Evolutionary conservation across 1,139 yeast genomes (phyloP), one percentile per base, ranked within the genome.

Genomic region (Nakaseomyces kungkrabaensis): DNA sequence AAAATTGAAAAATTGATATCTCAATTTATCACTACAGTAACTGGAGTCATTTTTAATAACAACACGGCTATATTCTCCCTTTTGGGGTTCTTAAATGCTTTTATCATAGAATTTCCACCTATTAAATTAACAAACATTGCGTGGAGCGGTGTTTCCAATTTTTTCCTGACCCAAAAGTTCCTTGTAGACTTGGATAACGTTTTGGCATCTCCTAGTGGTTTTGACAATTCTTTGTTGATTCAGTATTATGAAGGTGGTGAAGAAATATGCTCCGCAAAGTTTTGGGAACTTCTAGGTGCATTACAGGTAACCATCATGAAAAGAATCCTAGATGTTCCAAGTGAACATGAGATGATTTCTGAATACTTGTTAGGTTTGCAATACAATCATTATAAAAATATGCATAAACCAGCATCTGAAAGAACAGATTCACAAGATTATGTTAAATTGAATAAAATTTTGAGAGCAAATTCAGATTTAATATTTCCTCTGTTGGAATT

Each of bases 1-100:
- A 50, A 55, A 40, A 58, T 64, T 37, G 53, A 50, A 5, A 27
- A 45, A 2, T 43, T 66, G 11, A 54, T 69, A 27, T 59, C 60
- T 22, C 48, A 53, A 43, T 71, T 63, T 51, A 53, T 72, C n/a
- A 56, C 49, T 26, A 53, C 49, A 50, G 63, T 64, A 45, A 57
- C 54, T 4, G 37, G 52, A n/a, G 41, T 55, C 4, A 50, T 52
- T 41, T 58, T 48, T 40, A 55, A 52, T 46, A 59, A 53, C 50
- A 62, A 52, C 50, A 58, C 58, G 43, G 59, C 55, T 51, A 59
- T 56, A 36, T 62, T 65, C 42, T 61, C 68, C n/a, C 51, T 65
- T 8, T 42, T 62, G 1, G 68, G 70, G 3, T 56, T 64, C 37
- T 49, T 65, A 34, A 59, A 60, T 45, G 63, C 66, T 0, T 57